These are phyloP conservation scores for Talaromyces sp. DNA, from an alignment of 2,329 filamentous ascomycete genomes.

Conservation along the genomic window DNA sequence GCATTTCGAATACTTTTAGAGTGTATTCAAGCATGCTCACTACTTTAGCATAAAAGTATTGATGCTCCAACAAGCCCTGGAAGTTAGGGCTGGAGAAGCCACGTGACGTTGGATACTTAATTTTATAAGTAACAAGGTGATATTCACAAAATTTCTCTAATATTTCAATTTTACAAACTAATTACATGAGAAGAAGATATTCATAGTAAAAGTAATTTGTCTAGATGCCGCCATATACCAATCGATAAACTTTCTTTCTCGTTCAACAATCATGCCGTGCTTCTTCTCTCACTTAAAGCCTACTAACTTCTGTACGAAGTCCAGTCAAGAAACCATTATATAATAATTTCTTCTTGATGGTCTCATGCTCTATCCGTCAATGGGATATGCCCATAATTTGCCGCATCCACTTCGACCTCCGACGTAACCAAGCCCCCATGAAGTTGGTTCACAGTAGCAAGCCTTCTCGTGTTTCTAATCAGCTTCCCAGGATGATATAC, in stretches of 20 bases:
- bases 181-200: neutral
- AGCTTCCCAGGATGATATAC: constrained; percentile 8
- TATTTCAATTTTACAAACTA: neutral
- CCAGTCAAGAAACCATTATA: neutral
- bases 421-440: neutral
- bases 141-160: neutral
- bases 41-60: too few relatives aligned
- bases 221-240: too few relatives aligned
- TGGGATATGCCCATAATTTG: neutral
- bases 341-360: neutral
- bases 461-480: neutral
- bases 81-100: too few relatives aligned
- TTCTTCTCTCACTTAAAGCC: too few relatives aligned
- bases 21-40: neutral
- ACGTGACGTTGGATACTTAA: neutral
- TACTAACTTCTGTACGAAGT: neutral
- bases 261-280: too few relatives aligned
- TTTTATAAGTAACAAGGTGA: neutral
- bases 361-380: neutral
- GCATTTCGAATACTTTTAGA: too few relatives aligned
- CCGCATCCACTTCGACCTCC: neutral
- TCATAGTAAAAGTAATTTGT: neutral
- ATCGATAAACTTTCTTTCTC: too few relatives aligned
- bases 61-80: too few relatives aligned
- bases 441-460: neutral